Percentiles rank a stretch among this genome's conserved stretches.
These are phyloP conservation scores for Sistotremastrum suecicum DNA, from an alignment of 768 basidiomycete genomes.

Conservation along the genomic window DNA sequence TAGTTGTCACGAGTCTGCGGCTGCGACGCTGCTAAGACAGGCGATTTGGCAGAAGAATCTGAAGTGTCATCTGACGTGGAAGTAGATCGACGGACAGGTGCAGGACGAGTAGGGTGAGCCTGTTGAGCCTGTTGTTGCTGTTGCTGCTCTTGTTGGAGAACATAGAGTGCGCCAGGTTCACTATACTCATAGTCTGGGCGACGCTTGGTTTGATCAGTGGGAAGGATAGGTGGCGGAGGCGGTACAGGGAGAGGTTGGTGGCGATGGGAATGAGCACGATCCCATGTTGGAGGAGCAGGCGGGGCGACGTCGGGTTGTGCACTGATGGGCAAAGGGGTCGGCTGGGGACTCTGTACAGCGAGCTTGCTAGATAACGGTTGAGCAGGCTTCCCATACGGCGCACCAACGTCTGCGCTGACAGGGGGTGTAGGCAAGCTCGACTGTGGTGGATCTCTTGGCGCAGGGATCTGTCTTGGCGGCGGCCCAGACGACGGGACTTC, in stretches of 20 bases:
- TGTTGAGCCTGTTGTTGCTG: conserved; percentile 8
- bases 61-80: not conserved
- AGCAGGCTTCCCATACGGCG: too few species aligned
- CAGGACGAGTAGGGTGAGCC: conserved; percentile 5
- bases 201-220: not conserved
- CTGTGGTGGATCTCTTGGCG: too few species aligned
- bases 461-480: too few species aligned
- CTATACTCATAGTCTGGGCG: conserved; percentile 26
- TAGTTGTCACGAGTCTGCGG: conserved; percentile 30
- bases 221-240: not conserved
- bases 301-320: not conserved
- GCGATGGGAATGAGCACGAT: not conserved
- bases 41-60: not conserved
- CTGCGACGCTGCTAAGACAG: conserved; percentile 25
- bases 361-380: too few species aligned
- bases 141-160: conserved; percentile 45
- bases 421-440: too few species aligned
- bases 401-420: too few species aligned
- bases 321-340: not conserved
- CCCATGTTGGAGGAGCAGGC: conserved; percentile 12
- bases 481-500: too few species aligned
- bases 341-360: not conserved
- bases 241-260: not conserved
- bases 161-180: conserved; percentile 55
- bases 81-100: conserved; percentile 5